Conservation (phyloP, 257 asterid species). For the Thymus mandschuricus region DNA sequence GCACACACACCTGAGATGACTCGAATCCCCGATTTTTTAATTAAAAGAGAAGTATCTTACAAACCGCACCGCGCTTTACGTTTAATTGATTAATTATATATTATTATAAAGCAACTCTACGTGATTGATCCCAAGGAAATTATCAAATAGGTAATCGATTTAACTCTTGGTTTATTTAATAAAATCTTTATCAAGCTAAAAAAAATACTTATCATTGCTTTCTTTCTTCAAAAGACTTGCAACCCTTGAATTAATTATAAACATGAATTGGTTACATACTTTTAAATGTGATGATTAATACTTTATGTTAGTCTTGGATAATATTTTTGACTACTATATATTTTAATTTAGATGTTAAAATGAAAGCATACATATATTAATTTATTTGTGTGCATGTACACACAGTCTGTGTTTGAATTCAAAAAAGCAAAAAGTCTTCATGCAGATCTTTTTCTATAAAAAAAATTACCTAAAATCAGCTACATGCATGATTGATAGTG, state of each 20-base stretch:
- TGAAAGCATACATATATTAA: neutral
- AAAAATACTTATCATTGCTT: neutral
- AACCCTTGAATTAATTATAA: neutral
- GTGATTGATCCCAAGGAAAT: neutral
- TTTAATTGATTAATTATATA: no score
- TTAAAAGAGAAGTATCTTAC: no score
- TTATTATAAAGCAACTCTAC: no score
- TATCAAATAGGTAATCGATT: neutral
- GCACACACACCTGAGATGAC: no score
- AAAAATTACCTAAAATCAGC: constrained; percentile 7
- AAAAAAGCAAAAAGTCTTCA: constrained; percentile 27
- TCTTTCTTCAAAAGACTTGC: constrained; percentile 13
- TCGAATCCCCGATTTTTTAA: no score
- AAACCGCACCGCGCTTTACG: no score
- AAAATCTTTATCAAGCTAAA: neutral
- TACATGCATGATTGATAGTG: constrained; percentile 25
- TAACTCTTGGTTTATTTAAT: neutral
- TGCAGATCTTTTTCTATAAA: constrained; percentile 24
- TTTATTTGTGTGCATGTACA: neutral
- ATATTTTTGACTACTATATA: constrained; percentile 17
- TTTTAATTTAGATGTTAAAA: neutral
- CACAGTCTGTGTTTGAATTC: neutral
- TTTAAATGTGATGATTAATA: constrained; percentile 24
- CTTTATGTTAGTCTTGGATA: constrained; percentile 28
- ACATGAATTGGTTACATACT: neutral